Conservation (phyloP, 2,329 filamentous ascomycete genomes). For the Lachnellula arida region DNA sequence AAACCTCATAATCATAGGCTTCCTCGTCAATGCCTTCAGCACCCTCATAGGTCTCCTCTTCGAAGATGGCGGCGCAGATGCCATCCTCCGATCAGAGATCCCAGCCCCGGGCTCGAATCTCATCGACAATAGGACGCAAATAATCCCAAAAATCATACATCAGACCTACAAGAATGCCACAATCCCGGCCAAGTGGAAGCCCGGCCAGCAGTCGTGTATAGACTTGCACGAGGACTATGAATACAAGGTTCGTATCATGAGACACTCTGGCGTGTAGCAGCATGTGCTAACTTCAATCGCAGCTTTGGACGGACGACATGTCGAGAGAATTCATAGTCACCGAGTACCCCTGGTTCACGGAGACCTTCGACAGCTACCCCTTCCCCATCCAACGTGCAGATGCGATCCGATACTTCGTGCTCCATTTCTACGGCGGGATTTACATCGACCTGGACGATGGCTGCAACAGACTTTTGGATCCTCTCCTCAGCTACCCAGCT, state of each 20-base stretch:
- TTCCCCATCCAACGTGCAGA: slow-evolving; percentile 76
- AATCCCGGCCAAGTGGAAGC: slow-evolving; percentile 61
- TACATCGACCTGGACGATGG: slow-evolving; percentile 70
- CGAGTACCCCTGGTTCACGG: slow-evolving; percentile 74
- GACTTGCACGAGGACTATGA: slow-evolving; percentile 67
- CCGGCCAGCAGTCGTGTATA: slow-evolving; percentile 63
- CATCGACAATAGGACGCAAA: slow-evolving; percentile 49
- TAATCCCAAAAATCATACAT: slow-evolving; percentile 74
- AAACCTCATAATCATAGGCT: slow-evolving; percentile 58
- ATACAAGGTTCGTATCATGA: slow-evolving; percentile 52
- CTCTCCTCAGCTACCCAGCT: slow-evolving; percentile 62
- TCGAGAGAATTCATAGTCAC: slow-evolving; percentile 66
- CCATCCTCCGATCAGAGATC: slow-evolving; percentile 61
- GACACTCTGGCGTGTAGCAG: neutral
- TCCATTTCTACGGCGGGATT: slow-evolving; percentile 72
- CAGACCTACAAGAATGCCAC: slow-evolving; percentile 69
- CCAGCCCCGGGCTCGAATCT: slow-evolving; percentile 58
- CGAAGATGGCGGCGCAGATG: slow-evolving; percentile 61
- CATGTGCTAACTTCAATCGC: slow-evolving; percentile 7
- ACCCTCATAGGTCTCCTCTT: slow-evolving; percentile 67
- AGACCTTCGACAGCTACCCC: slow-evolving; percentile 68
- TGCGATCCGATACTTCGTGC: slow-evolving; percentile 73
- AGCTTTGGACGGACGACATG: slow-evolving; percentile 73
- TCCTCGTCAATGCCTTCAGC: slow-evolving; percentile 63
- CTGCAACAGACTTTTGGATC: slow-evolving; percentile 43